Evolutionary conservation across 2,329 filamentous ascomycete species (phyloP).

Genomic region (Curvularia verruculosa): DNA sequence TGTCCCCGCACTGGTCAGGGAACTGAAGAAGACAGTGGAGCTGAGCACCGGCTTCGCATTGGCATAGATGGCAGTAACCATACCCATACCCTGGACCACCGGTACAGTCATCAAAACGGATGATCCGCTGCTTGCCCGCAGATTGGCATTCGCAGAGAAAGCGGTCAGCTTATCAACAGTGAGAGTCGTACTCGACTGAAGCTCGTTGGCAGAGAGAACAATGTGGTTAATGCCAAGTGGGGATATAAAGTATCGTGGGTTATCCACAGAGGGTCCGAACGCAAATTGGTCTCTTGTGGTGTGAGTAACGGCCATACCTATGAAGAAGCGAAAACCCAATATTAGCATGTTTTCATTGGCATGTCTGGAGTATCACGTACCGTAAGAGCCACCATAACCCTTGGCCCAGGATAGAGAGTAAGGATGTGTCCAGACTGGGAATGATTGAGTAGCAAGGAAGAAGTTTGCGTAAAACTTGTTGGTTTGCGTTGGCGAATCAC

Average conservation of each 20-base stretch:
- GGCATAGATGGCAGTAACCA: constrained; percentile 78
- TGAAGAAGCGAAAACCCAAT: background rate
- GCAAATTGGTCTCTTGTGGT: constrained; percentile 71
- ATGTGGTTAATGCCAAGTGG: constrained; percentile 84
- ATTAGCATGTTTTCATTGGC: background rate
- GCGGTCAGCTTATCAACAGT: constrained; percentile 59
- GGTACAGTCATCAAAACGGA: constrained; percentile 74
- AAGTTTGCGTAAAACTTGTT: constrained; percentile 79
- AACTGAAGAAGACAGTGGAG: constrained; percentile 76
- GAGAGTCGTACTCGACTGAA: constrained; percentile 66
- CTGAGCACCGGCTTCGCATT: constrained; percentile 73
- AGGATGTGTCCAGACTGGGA: constrained; percentile 74
- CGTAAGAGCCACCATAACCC: constrained; percentile 70
- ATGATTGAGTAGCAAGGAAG: constrained; percentile 74
- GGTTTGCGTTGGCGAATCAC: constrained; percentile 63
- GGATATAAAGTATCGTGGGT: constrained; percentile 75
- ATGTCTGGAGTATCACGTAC: constrained; percentile 43
- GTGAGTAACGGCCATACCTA: constrained; percentile 73
- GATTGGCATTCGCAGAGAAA: constrained; percentile 70
- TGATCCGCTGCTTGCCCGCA: constrained; percentile 59
- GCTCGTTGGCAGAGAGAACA: constrained; percentile 78
- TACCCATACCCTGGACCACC: constrained; percentile 87
- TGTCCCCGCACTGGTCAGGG: constrained; percentile 54
- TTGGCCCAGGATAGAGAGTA: constrained; percentile 55
- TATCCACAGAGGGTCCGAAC: constrained; percentile 29